Base-by-base conservation (phyloP, 257 asterid genomes). In the Leonotis leonurus region DNA sequence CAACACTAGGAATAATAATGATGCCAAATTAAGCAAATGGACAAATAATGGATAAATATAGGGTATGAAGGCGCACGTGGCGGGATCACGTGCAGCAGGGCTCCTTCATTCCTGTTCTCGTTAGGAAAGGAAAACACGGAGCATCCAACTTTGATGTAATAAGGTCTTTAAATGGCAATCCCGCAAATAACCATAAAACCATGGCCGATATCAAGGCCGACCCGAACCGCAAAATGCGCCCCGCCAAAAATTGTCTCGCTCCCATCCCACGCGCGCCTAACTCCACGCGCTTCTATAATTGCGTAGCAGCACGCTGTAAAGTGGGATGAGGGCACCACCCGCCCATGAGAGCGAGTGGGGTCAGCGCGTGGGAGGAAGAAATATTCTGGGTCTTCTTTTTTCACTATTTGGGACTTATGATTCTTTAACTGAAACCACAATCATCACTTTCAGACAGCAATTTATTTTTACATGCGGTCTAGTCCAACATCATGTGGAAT, bases 341-440 rank as follows among this genome's bases (percentile, higher is more conserved):
- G n/a, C n/a, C n/a, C n/a, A 67, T 54, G 54, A 62, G 46, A 58
- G 62, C 53, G 65, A 43, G 84, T 77, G 83, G 89, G 84, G 87
- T 49, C 89, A 76, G 86, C 86, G 90, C 88, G 88, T 85, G 95
- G 77, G 30, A 14, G 66, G 59, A 32, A 40, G 16, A 69, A 59
- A 39, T 37, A 56, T 52, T 30, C 26, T 22, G 24, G 33, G 27
- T 30, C 18, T 50, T 79, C n/a, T n/a, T n/a, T n/a, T 39, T 59
- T 75, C 25, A 65, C 77, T 30, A 45, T 74, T 46, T 54, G 6
- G 36, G 51, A 53, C 67, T n/a, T 58, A 72, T 71, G 77, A 69
- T 76, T 63, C 59, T 75, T 78, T 74, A 51, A 74, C 84, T n/a
- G n/a, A n/a, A n/a, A n/a, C n/a, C n/a, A n/a, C n/a, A n/a, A n/a